phyloP scores from a whole-genome alignment of 305 asterid genomes.

The Salvia sclarea region DNA sequence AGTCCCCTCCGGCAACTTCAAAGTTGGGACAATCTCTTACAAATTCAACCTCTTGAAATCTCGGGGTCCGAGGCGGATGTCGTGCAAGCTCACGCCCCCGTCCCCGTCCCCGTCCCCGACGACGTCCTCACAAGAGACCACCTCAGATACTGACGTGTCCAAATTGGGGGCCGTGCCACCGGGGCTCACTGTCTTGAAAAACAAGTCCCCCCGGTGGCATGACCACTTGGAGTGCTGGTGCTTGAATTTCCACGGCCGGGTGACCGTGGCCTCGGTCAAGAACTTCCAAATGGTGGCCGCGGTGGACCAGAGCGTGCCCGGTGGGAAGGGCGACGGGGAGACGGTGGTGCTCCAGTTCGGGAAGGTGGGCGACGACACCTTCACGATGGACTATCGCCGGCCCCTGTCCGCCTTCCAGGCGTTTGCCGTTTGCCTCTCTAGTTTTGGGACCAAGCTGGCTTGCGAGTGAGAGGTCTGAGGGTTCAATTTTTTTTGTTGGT shows the following conservation, averaged over 20 bases:
- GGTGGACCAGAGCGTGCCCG: conserved; percentile 63
- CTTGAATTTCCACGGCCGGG: conserved; percentile 89
- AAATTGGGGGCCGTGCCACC: conserved; percentile 26
- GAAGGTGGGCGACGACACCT: conserved; percentile 73
- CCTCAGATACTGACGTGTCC: conserved; percentile 25
- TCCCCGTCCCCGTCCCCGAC: conserved; percentile 45
- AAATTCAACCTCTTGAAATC: conserved; percentile 77
- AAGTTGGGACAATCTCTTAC: conserved; percentile 67
- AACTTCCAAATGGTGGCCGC: conserved; percentile 80
- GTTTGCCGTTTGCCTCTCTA: conserved; percentile 78
- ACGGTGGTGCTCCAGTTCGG: conserved; percentile 85
- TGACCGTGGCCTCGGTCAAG: conserved; percentile 88
- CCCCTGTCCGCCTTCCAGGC: conserved; percentile 89
- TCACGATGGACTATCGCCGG: conserved; percentile 72
- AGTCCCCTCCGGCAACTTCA: conserved; percentile 73
- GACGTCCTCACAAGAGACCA: no score
- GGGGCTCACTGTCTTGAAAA: conserved; percentile 52
- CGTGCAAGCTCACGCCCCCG: conserved; percentile 54
- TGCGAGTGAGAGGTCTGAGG: conserved; percentile 49
- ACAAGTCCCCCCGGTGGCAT: conserved; percentile 87
- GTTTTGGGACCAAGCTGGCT: conserved; percentile 85
- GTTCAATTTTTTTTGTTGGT: not conserved
- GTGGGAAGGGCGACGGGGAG: conserved; percentile 73
- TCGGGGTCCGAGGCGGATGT: conserved; percentile 87
- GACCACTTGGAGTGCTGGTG: conserved; percentile 92